phyloP scores from a whole-genome alignment of 306 rosid genomes.

The Mucuna pruriens region DNA sequence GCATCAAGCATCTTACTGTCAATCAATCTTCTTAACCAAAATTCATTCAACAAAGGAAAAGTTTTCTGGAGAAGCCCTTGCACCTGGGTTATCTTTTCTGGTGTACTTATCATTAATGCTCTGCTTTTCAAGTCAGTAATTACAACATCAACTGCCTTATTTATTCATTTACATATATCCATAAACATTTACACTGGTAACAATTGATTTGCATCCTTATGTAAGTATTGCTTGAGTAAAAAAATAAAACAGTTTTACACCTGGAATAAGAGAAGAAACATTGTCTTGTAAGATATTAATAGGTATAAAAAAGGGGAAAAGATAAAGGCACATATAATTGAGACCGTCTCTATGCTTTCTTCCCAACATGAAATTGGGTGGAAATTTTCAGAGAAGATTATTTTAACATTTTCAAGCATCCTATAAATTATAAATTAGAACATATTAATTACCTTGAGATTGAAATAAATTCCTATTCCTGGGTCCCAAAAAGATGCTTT shows the following conservation, averaged over 20 bases:
- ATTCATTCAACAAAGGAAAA: conserved; percentile 23
- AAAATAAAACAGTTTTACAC: conserved; percentile 85
- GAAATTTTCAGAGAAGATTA: background rate
- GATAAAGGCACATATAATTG: background rate
- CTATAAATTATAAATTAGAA: too few species aligned
- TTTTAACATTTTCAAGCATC: too few species aligned
- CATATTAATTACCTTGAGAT: background rate
- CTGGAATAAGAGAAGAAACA: conserved; percentile 54
- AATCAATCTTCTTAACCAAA: conserved; percentile 16
- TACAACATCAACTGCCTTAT: conserved; percentile 82
- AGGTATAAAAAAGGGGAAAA: background rate
- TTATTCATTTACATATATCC: conserved; percentile 86
- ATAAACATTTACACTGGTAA: conserved; percentile 89
- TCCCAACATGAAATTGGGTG: background rate
- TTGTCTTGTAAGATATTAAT: background rate
- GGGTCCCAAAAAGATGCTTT: background rate
- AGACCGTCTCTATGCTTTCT: background rate
- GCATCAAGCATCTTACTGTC: background rate
- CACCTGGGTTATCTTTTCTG: conserved; percentile 93
- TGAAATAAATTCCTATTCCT: background rate
- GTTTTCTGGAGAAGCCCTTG: conserved; percentile 35
- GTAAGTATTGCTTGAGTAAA: conserved; percentile 88
- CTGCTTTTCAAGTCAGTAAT: conserved; percentile 74
- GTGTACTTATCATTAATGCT: conserved; percentile 86
- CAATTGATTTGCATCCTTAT: conserved; percentile 90